Base-by-base conservation (phyloP, 306 rosid species). In the Amphicarpaea edgeworthii region DNA sequence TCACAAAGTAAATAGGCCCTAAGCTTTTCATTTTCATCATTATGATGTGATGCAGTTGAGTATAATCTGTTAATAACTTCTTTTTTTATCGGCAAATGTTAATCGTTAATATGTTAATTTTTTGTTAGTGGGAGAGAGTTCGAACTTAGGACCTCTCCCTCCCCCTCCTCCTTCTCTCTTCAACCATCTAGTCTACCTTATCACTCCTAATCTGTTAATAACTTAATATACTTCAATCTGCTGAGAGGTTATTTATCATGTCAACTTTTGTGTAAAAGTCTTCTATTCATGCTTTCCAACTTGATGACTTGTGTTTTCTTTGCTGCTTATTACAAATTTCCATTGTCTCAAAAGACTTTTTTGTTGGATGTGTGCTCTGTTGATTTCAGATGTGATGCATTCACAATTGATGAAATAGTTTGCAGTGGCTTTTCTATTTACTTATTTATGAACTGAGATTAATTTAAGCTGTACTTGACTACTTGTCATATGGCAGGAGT, bases 401-500 rank as follows among this genome's bases (percentile, higher is more conserved):
- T 46, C 32, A 46, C 21, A 24, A 53, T 15, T 46, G 57, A 54
- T 75, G 68, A 66, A 61, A 45, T 53, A n/a, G 51, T 62, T 57
- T 46, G 55, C 17, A 12, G 17, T 57, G 50, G 45, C 24, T 50
- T 67, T 72, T 17, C 42, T 2, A 24, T 23, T 51, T 49, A 23
- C 19, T 38, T 23, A 17, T 47, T 6, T 6, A 28, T 57, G 54
- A 32, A 63, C 59, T 73, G 16, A 5, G n/a, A 26, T 24, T 32
- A 77, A 78, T 60, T 32, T 38, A 54, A 78, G 80, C 53, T 74
- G 5, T 73, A 42, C 76, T 38, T 42, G 24, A 73, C 7, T 70
- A 42, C 76, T 38, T 42, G 24, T 77, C 7, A 40, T 59, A 30
- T 77, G 75, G 72, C 89, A 90, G 97, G 93, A 73, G 47, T 77